These are phyloP conservation scores for Kurtzmaniella quercitrusa DNA, from an alignment of 1,139 yeast genomes.

Conservation along the genomic window DNA sequence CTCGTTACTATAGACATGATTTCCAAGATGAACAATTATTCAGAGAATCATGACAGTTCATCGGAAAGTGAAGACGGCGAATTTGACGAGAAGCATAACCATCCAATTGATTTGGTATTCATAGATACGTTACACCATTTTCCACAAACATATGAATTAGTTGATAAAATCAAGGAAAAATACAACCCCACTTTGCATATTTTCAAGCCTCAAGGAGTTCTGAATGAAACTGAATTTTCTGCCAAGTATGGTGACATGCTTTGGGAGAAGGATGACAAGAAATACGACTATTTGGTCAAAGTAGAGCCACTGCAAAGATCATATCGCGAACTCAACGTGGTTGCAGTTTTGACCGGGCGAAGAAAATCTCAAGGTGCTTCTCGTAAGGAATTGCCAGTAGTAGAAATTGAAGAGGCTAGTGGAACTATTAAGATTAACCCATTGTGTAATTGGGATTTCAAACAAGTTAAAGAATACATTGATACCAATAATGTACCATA, in stretches of 20 bases:
- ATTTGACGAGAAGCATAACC: constrained; percentile 12
- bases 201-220: constrained; percentile 59
- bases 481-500: constrained; percentile 74
- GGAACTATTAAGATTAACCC: constrained; percentile 86
- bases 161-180: constrained; percentile 49
- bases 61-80: constrained; percentile 2
- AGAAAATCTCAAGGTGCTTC: constrained; percentile 88
- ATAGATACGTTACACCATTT: constrained; percentile 91
- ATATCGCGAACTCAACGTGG: constrained; percentile 62
- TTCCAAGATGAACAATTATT: constrained; percentile 41
- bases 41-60: constrained; percentile 6
- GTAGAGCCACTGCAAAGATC: constrained; percentile 93
- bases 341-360: constrained; percentile 90
- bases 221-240: constrained; percentile 62
- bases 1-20: constrained; percentile 83
- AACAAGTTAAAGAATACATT: constrained; percentile 66
- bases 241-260: constrained; percentile 64
- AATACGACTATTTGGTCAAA: constrained; percentile 83
- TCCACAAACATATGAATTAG: constrained; percentile 83
- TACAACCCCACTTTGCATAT: constrained; percentile 58
- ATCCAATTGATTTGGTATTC: constrained; percentile 72
- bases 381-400: constrained; percentile 65
- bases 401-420: constrained; percentile 69
- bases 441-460: constrained; percentile 77
- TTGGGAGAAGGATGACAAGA: constrained; percentile 80